Percentiles rank a stretch among this genome's conserved stretches.
Conservation (phyloP, 2,329 filamentous ascomycete genomes). For the Fusarium verticillioides region DNA sequence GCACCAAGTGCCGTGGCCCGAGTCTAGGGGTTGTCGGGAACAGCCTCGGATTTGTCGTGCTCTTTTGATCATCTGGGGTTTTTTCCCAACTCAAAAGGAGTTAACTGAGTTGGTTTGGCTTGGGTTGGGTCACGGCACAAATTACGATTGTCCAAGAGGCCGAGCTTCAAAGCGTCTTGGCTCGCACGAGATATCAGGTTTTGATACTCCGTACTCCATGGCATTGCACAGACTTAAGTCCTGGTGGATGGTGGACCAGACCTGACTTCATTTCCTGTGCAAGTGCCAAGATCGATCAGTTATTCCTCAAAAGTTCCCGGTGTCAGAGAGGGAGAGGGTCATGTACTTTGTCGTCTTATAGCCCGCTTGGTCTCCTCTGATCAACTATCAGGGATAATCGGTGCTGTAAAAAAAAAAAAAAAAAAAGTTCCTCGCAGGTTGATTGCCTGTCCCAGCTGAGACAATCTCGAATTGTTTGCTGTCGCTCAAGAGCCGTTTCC, state of each 20-base stretch:
- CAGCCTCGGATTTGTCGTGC: constrained; percentile 23
- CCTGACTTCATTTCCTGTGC: constrained; percentile 8
- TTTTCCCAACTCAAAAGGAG: neutral
- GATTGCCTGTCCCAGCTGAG: constrained; percentile 14
- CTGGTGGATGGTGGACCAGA: neutral
- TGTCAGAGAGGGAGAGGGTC: neutral
- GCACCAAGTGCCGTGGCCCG: constrained; percentile 49
- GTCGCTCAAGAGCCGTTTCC: constrained; percentile 43
- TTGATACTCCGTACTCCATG: neutral
- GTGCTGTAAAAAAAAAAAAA: neutral
- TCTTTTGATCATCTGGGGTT: neutral
- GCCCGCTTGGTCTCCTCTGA: constrained; percentile 4
- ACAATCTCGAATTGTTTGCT: constrained; percentile 39
- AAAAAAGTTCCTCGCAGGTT: constrained; percentile 1
- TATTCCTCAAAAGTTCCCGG: constrained; percentile 15
- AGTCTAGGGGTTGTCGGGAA: constrained; percentile 28
- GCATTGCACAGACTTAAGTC: constrained; percentile 5
- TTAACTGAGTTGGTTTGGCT: neutral
- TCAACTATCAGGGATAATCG: neutral
- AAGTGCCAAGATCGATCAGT: constrained; percentile 19
- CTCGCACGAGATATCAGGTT: constrained; percentile 16
- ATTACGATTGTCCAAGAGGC: constrained; percentile 9
- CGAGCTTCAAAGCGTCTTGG: constrained; percentile 13
- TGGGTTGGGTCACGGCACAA: constrained; percentile 4
- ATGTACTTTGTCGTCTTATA: constrained; percentile 24